These are phyloP conservation scores for Saccharata proteae DNA, from an alignment of 2,329 filamentous ascomycete genomes.

Conservation along the genomic window DNA sequence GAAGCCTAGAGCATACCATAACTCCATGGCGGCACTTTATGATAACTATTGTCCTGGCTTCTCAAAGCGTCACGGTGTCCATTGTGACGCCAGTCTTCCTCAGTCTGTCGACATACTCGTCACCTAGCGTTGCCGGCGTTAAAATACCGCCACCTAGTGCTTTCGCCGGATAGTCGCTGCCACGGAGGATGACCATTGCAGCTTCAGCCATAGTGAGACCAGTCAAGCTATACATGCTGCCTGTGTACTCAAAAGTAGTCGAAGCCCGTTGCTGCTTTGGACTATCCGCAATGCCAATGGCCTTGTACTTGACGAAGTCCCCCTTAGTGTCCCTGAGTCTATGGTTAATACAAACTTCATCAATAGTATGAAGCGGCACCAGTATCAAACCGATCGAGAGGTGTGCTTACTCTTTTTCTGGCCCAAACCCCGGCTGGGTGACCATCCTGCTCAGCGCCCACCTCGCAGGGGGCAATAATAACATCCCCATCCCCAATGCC, in stretches of 20 bases:
- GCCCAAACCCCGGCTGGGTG: conserved; percentile 40
- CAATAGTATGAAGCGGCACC: too few species aligned
- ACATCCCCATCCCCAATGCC: conserved; percentile 29
- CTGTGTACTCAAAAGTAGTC: conserved; percentile 43
- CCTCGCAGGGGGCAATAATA: conserved; percentile 42
- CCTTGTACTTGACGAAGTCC: conserved; percentile 52
- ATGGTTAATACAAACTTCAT: background rate
- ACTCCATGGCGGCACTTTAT: too few species aligned
- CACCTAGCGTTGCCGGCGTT: conserved; percentile 60
- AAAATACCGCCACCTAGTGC: conserved; percentile 54
- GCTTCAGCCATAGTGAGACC: conserved; percentile 52
- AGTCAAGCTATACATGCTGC: conserved; percentile 57
- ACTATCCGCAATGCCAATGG: conserved; percentile 45
- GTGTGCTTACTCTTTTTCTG: conserved; percentile 27
- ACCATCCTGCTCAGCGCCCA: conserved; percentile 36
- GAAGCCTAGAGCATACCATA: too few species aligned
- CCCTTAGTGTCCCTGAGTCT: conserved; percentile 39
- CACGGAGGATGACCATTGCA: conserved; percentile 48
- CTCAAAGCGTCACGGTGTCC: too few species aligned
- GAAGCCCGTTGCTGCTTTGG: conserved; percentile 40
- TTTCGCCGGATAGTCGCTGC: conserved; percentile 35
- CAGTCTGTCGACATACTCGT: conserved; percentile 45
- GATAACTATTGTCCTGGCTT: too few species aligned
- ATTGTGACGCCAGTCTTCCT: conserved; percentile 4
- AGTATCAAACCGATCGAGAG: too few species aligned